Base-by-base conservation (phyloP, 2,329 filamentous ascomycete genomes). In the Beauveria caledonica region DNA sequence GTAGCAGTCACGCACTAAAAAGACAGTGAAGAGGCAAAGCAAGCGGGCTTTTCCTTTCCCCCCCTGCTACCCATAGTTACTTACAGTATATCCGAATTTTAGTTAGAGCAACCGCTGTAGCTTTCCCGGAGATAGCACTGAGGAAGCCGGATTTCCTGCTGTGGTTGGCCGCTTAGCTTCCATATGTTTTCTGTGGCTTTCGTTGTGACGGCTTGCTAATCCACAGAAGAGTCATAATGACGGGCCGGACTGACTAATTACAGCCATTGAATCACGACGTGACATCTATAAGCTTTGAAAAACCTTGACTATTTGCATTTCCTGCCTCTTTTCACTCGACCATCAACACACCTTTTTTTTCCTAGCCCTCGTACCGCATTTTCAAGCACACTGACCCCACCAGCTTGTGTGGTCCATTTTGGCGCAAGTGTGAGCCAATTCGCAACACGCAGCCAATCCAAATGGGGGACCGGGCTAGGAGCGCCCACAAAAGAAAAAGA, bases 321-420 rank as follows among this genome's bases (percentile, higher is more conserved):
- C 19, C 33, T 21, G 23, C 23, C 15, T 21, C 11, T n/a, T 21
- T 23, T 25, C 42, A 19, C 40, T 15, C 45, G 2, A 44, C 21
- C 42, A 25, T 15, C 11, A 15, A 5, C 9, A 46, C n/a, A n/a
- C 4, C 48, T 52, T 27, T 36, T n/a, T 21, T 59, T 59, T 59
- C 48, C 13, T 40, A n/a, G 23, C 33, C 17, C 44, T 44, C 36
- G 39, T 27, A 25, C 40, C 23, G 48, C 57, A 59, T 59, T 59
- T 58, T 59, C 29, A 23, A 21, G 21, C 40, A 45, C 21, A 25
- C 25, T 5, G 33, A 59, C 57, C 57, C 57, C 57, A 49, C 57
- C 57, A 52, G 57, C 57, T 59, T 59, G 57, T 59, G 57, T 40
- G 57, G 57, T 29, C 29, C 57, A 33, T 23, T 44, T 58, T 44